Base-by-base conservation (phyloP, 257 asterid genomes). In the Solanum pinnatisectum region DNA sequence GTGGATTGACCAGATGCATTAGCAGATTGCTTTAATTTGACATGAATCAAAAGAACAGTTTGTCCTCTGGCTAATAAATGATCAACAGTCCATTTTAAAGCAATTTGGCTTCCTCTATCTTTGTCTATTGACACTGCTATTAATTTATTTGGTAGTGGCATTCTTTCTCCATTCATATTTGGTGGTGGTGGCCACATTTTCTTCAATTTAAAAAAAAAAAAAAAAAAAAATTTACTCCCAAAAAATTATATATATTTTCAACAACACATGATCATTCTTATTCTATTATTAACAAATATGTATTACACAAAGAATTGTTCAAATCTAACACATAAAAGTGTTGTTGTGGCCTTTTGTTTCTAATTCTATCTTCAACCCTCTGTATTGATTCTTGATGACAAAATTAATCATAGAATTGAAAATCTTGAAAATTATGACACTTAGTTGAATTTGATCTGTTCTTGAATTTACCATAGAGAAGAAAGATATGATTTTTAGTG, bases 51-150 rank as follows among this genome's bases (percentile, higher is more conserved):
- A 83, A 96, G 90, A 74, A 96, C 90, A 27, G 96, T 92, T 86
- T 97, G 98, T 77, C 98, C 97, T 92, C 83, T 94, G 32, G 39
- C 44, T 71, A 96, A 94, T 87, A 97, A 91, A 91, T 94, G 94
- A 49, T 97, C 98, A 87, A 94, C 90, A 16, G 98, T 91, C 99
- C 99, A 89, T 87, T 87, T 87, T 22, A 89, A 37, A 56, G 91
- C 89, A 42, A 35, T 37, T 87, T 89, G 89, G 89, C 91, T 89
- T 12, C 87, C 86, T 89, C 60, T 87, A 37, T 87, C 89, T 52
- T 83, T 89, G 35, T 89, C 91, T 36, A 89, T 89, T 35, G 88
- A 87, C 32, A 89, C 89, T 16, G 88, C 91, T 56, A 89, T 37
- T 84, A 87, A 59, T 20, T 86, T 86, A 30, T 70, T 86, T 70